phyloP scores from a whole-genome alignment of 2,329 filamentous ascomycete genomes.

The Blumeriella jaapii region DNA sequence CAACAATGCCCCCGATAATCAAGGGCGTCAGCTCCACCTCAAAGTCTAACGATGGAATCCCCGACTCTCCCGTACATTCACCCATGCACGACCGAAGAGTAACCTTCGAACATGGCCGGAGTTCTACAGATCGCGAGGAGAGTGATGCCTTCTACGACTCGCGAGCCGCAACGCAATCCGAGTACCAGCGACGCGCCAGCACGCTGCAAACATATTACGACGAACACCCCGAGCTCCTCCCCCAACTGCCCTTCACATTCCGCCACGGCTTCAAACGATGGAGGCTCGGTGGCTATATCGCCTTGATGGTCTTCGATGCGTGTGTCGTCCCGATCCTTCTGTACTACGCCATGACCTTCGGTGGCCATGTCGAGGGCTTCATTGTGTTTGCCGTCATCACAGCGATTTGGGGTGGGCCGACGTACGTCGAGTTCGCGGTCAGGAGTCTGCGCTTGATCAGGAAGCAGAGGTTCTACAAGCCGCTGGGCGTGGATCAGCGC shows the following conservation, averaged over 20 bases:
- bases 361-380: slow-evolving; percentile 27
- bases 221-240: slow-evolving; percentile 18
- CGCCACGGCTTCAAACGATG: slow-evolving; percentile 20
- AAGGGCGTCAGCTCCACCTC: slow-evolving; percentile 3
- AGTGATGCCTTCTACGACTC: slow-evolving; percentile 17
- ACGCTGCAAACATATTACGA: slow-evolving; percentile 18
- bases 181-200: slow-evolving; percentile 15
- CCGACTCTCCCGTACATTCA: slow-evolving; percentile 1
- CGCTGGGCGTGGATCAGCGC: slow-evolving; percentile 33
- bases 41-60: background rate
- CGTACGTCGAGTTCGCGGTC: slow-evolving; percentile 40
- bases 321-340: slow-evolving; percentile 39
- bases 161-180: slow-evolving; percentile 16
- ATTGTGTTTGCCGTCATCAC: slow-evolving; percentile 41
- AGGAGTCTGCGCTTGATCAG: slow-evolving; percentile 38
- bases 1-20: slow-evolving; percentile 1
- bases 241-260: slow-evolving; percentile 20
- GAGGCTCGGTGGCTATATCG: slow-evolving; percentile 22
- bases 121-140: slow-evolving; percentile 13
- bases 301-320: slow-evolving; percentile 37
- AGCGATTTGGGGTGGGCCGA: slow-evolving; percentile 43
- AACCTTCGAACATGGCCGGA: slow-evolving; percentile 14
- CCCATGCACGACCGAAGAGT: slow-evolving; percentile 9
- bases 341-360: slow-evolving; percentile 38
- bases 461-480: slow-evolving; percentile 38